phyloP scores from a whole-genome alignment of 768 basidiomycete genomes.

The Leccinum longicurvipes region DNA sequence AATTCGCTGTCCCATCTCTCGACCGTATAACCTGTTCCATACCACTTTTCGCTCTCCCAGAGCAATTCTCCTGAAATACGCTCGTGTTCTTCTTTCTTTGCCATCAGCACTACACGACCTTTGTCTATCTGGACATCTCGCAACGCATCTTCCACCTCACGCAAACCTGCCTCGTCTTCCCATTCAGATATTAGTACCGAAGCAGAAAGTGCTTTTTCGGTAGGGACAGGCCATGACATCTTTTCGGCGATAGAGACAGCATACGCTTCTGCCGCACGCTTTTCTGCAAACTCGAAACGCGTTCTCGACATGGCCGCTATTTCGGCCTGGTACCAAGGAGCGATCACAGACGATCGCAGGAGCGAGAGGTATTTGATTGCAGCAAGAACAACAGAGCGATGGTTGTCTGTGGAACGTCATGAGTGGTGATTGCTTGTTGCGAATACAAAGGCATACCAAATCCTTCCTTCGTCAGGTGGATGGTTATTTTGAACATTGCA shows the following conservation, averaged over 20 bases:
- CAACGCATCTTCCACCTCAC: slow-evolving; percentile 59
- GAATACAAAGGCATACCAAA: slow-evolving; percentile 54
- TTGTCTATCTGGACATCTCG: slow-evolving; percentile 54
- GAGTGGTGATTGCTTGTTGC: background rate
- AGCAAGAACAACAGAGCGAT: slow-evolving; percentile 65
- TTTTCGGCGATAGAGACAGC: slow-evolving; percentile 71
- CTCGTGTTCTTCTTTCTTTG: slow-evolving; percentile 60
- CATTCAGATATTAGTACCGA: slow-evolving; percentile 73
- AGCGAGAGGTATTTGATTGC: slow-evolving; percentile 79
- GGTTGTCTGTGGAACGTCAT: slow-evolving; percentile 46
- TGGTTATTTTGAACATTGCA: slow-evolving; percentile 82
- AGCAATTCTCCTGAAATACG: slow-evolving; percentile 47
- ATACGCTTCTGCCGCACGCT: slow-evolving; percentile 75
- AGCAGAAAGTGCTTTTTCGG: slow-evolving; percentile 68
- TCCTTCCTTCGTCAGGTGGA: slow-evolving; percentile 80
- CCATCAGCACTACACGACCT: slow-evolving; percentile 74
- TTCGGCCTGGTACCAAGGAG: slow-evolving; percentile 74
- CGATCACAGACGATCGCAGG: slow-evolving; percentile 57
- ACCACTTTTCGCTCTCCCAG: slow-evolving; percentile 87
- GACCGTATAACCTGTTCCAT: slow-evolving; percentile 85
- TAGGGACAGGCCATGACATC: slow-evolving; percentile 80
- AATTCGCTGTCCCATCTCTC: slow-evolving; percentile 65
- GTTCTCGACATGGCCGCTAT: slow-evolving; percentile 65
- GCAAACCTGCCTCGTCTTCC: slow-evolving; percentile 48
- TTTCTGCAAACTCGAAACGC: slow-evolving; percentile 85